Conservation (phyloP, 75 land plant species). For the Isoetes taiwanensis region DNA sequence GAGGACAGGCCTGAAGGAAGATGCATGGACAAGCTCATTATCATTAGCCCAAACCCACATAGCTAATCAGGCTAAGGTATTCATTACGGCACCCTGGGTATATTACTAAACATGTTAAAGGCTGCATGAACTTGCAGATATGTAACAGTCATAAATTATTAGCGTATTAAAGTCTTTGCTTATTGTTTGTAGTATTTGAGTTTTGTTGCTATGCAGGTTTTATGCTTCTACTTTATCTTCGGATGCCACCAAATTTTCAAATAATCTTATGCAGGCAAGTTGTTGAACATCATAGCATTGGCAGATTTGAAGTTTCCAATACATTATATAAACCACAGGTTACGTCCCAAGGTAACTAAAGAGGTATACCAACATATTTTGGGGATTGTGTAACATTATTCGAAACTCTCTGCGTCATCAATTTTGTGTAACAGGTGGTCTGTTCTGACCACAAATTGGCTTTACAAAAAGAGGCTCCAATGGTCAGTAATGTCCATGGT, state of each 20-base stretch:
- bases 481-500: conserved; percentile 71
- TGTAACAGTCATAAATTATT: neutral
- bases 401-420: neutral
- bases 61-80: conserved; percentile 35
- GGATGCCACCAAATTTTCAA: conserved; percentile 44
- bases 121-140: neutral
- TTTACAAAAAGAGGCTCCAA: conserved; percentile 80
- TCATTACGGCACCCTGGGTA: conserved; percentile 40
- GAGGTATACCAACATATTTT: conserved; percentile 13
- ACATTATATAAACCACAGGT: conserved; percentile 64
- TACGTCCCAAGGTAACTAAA: conserved; percentile 33
- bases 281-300: conserved; percentile 60
- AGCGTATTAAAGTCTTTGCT: neutral
- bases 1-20: conserved; percentile 11
- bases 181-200: neutral
- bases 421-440: conserved; percentile 25
- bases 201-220: conserved; percentile 40
- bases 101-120: neutral
- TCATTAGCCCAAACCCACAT: conserved; percentile 38
- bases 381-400: neutral
- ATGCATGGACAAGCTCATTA: neutral
- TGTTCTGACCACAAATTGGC: conserved; percentile 63
- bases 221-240: conserved; percentile 65
- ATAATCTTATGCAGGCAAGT: conserved; percentile 54
- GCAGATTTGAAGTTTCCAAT: conserved; percentile 57